phyloP scores from a whole-genome alignment of 805 yeast species.

The Candida loeiensis region DNA sequence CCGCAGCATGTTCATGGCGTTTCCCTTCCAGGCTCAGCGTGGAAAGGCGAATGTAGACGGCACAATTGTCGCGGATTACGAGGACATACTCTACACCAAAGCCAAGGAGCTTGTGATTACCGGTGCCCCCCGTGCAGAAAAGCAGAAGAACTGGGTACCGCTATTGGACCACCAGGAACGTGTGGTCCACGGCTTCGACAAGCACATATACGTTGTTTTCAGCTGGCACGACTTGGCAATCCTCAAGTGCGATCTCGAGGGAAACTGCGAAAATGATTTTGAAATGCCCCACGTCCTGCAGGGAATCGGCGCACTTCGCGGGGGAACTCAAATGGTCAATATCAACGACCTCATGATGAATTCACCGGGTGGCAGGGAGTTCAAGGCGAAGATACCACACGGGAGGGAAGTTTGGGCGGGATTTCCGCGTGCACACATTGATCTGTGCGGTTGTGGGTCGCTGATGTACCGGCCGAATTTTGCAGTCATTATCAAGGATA shows the following conservation, averaged over 20 bases:
- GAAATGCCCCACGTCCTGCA: background rate
- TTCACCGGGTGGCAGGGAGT: background rate
- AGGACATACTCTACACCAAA: slow-evolving; percentile 18
- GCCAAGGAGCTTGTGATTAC: slow-evolving; percentile 18
- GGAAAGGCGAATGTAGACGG: slow-evolving; percentile 30
- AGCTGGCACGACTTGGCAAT: slow-evolving; percentile 30
- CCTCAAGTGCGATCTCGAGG: slow-evolving; percentile 22
- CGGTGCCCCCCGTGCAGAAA: slow-evolving; percentile 9
- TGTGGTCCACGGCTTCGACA: slow-evolving; percentile 22
- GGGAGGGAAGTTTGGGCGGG: slow-evolving; percentile 40
- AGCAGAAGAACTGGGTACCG: slow-evolving; percentile 43
- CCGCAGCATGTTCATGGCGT: slow-evolving; percentile 26
- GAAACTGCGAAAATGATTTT: slow-evolving; percentile 20
- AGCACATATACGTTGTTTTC: slow-evolving; percentile 27
- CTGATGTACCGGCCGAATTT: slow-evolving; percentile 39
- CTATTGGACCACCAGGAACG: slow-evolving; percentile 25
- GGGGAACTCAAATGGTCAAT: slow-evolving; percentile 34
- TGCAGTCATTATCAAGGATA: slow-evolving; percentile 21
- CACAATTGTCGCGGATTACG: slow-evolving; percentile 8
- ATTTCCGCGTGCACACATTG: slow-evolving; percentile 38
- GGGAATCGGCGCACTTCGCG: slow-evolving; percentile 32
- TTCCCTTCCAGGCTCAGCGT: slow-evolving; percentile 31
- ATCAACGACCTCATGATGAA: slow-evolving; percentile 10
- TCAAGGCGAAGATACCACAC: slow-evolving; percentile 13
- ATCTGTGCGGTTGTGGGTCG: slow-evolving; percentile 37